Evolutionary conservation across 1,284 basidiomycete genomes (phyloP), one percentile per base, ranked within the genome.

Genomic region (Cryptococcus sp.): DNA sequence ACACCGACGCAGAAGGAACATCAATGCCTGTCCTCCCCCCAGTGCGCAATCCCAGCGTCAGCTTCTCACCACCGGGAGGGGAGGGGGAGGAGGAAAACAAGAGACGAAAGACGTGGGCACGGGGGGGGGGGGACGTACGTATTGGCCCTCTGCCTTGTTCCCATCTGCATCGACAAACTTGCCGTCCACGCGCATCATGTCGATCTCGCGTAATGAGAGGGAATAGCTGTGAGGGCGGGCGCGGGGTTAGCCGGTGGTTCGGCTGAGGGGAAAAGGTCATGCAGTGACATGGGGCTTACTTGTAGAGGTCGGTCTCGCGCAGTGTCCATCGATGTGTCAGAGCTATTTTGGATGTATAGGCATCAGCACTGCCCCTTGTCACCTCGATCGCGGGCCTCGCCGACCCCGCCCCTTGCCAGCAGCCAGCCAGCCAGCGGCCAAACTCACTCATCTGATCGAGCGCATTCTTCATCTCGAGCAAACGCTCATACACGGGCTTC

Each of bases 321-420:
- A 99, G 79, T 57, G 89, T 96, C 96, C 96, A 99, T 46, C 96
- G 86, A 75, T 97, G 95, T 1, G 95, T 98, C 65, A 98, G 80
- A 44, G 91, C 91, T 77, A 46, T 21, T n/a, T 15, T 18, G 20
- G 20, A 47, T n/a, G n/a, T n/a, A 18, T 18, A 15, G 3, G 4
- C 12, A 21, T 46, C 33, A 53, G 46, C 44, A 46, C 37, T 43
- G 20, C 40, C 9, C 46, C 33, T n/a, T 13, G 21, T 16, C 18
- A 12, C 4, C 38, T 12, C 43, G n/a, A n/a, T n/a, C n/a, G 24
- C 28, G 24, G 28, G 24, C 12, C 11, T 39, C 39, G 3, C 7
- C 20, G 11, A 33, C 21, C n/a, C 37, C 44, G 20, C 40, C 9
- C 46, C 33, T n/a, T 13, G 21, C 16, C 18, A 12, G 2, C 38